Base-by-base conservation (phyloP, 306 rosid genomes). In the Sicyos baderoa region DNA sequence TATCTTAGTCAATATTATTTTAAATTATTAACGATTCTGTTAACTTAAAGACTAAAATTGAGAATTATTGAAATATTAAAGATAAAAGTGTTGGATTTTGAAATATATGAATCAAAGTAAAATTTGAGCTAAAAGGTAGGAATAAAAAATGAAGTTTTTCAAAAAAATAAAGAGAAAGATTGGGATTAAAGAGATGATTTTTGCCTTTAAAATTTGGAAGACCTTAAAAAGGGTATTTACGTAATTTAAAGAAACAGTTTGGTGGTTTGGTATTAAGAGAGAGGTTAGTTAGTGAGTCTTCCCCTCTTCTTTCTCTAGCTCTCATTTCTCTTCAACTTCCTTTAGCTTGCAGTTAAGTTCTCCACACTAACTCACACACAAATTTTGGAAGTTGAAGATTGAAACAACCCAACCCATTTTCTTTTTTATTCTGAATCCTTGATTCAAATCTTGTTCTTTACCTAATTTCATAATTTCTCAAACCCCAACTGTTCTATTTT, bases 191-290 rank as follows among this genome's bases (percentile, higher is more conserved):
- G n/a, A n/a, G 9, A 40, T 40, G 37, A 32, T 2, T 32, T 35
- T 35, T 35, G 1, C 7, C 0, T 35, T 9, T 7, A 40, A 40
- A 7, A 0, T 40, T 40, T 40, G 22, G 72, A 67, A 69, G 62
- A 18, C 0, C 51, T 51, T 25, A 51, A 12, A 51, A 53, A 70
- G 73, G 73, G 61, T 70, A 70, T 70, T 51, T 29, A 51, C 35
- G 73, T 70, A 62, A 51, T 29, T 70, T 51, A 9, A 6, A 0
- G 35, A 8, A 67, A 67, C 45, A 67, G 72, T 67, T 67, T 23
- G 73, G 73, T 70, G 12, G 61, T 50, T 69, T 53, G 61, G 73
- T 37, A 69, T 69, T 51, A 70, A 70, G 73, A n/a, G 23, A 52
- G 73, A 53, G 73, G 61, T 56, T 35, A 70, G 73, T 70, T 70